Conservation (phyloP, 352 stramenopile species). For the Phytophthora cactorum region DNA sequence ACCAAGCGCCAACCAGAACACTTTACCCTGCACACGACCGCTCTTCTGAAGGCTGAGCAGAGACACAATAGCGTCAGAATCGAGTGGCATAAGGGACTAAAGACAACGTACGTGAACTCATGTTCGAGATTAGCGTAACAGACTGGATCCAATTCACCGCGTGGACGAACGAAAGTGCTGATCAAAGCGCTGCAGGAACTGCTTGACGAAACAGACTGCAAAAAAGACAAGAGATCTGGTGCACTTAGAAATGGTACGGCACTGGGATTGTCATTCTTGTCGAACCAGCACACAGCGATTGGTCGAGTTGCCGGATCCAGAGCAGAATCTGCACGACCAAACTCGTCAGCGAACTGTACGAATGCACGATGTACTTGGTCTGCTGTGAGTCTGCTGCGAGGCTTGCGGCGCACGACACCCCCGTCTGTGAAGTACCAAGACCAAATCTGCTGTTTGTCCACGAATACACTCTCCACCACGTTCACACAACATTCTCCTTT, state of each 20-base stretch:
- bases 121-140: slow-evolving; percentile 82
- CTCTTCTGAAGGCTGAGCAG: slow-evolving; percentile 62
- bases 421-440: slow-evolving; percentile 69
- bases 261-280: slow-evolving; percentile 50
- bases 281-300: slow-evolving; percentile 71
- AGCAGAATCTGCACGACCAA: not conserved
- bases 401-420: slow-evolving; percentile 67
- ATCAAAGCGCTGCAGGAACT: slow-evolving; percentile 46
- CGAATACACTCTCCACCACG: slow-evolving; percentile 75
- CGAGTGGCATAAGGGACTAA: slow-evolving; percentile 29
- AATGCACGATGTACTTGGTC: slow-evolving; percentile 54
- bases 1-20: slow-evolving; percentile 70
- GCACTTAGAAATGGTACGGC: slow-evolving; percentile 56
- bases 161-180: slow-evolving; percentile 66
- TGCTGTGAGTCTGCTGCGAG: slow-evolving; percentile 54
- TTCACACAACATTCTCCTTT: slow-evolving; percentile 57
- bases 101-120: slow-evolving; percentile 63
- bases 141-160: slow-evolving; percentile 66
- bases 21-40: slow-evolving; percentile 60
- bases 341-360: slow-evolving; percentile 27
- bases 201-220: slow-evolving; percentile 47
- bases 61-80: slow-evolving; percentile 26
- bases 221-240: slow-evolving; percentile 54
- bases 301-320: slow-evolving; percentile 31
- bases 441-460: slow-evolving; percentile 82